Percentiles rank a stretch among this genome's conserved stretches.
These are phyloP conservation scores for Metahyphopichia silvanorum DNA, from an alignment of 805 yeast genomes.

Conservation along the genomic window DNA sequence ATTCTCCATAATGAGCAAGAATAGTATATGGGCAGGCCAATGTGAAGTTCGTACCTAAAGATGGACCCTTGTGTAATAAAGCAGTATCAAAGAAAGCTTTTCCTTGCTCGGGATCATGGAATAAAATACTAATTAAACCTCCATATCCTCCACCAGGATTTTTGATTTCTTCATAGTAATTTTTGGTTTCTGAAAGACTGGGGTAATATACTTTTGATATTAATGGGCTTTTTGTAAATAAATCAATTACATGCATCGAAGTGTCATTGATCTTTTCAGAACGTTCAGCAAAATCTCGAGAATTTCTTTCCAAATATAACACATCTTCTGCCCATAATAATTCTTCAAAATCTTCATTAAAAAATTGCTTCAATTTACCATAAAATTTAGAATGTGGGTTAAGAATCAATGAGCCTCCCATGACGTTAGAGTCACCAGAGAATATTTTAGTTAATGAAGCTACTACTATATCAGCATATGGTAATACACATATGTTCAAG, in stretches of 20 bases:
- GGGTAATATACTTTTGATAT: slow-evolving; percentile 76
- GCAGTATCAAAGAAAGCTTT: slow-evolving; percentile 69
- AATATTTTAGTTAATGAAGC: slow-evolving; percentile 89
- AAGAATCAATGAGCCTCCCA: slow-evolving; percentile 86
- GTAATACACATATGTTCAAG: slow-evolving; percentile 74
- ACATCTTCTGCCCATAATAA: slow-evolving; percentile 93
- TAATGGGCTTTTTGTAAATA: slow-evolving; percentile 48
- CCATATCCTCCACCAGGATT: slow-evolving; percentile 84
- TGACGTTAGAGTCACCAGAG: slow-evolving; percentile 91
- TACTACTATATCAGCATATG: slow-evolving; percentile 82
- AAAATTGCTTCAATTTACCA: slow-evolving; percentile 45
- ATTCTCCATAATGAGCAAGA: slow-evolving; percentile 78
- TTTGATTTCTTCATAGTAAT: slow-evolving; percentile 68
- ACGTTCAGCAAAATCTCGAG: slow-evolving; percentile 78
- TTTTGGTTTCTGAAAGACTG: slow-evolving; percentile 46
- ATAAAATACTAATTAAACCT: slow-evolving; percentile 74
- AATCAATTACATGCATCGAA: slow-evolving; percentile 50
- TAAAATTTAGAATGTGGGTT: slow-evolving; percentile 62
- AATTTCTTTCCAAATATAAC: slow-evolving; percentile 84
- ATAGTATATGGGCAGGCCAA: slow-evolving; percentile 88
- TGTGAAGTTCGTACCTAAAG: slow-evolving; percentile 86
- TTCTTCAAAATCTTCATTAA: slow-evolving; percentile 60
- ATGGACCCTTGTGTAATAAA: slow-evolving; percentile 80
- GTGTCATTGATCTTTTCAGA: slow-evolving; percentile 55
- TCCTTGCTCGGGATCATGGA: slow-evolving; percentile 63